Evolutionary conservation across 371 early-diverging fungal genomes (phyloP), one percentile per base, ranked within the genome.

Genomic region (Entomophthora muscae): DNA sequence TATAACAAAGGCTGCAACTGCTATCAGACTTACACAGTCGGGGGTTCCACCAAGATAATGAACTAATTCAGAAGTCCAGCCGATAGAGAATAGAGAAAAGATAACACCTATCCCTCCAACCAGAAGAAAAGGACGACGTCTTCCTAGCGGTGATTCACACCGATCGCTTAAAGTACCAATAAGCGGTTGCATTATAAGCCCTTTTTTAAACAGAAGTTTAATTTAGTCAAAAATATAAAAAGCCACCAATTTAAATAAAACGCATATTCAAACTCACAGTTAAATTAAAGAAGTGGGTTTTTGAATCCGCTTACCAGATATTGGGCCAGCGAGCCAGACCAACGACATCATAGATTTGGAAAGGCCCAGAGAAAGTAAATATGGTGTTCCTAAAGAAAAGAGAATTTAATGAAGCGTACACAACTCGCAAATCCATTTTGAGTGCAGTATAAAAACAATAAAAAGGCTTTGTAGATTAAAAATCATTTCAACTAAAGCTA

Each of bases 321-420:
- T 76, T 12, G 97, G 97, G 0, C 97, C 97, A 10, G 93, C 93
- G 64, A 96, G 80, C 97, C 97, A 96, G 10, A 95, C 95, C 26
- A 95, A 73, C 3, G 93, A 90, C 78, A 89, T 85, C 55, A 82
- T 69, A 1, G 93, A 79, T 67, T 89, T 87, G 23, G 87, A 76
- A 52, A 95, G 70, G 0, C 92, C 93, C n/a, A 96, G 74, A 1
- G 86, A 82, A 26, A 88, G 75, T 32, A 96, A 73, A 69, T 89
- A 93, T 0, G 93, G 94, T 2, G 96, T 91, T 31, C 96, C 96
- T 76, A 65, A 54, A 1, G 26, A 22, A 5, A 28, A 28, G 2
- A 13, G 27, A 1, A 10, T 29, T n/a, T n/a, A n/a, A n/a, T n/a
- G n/a, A n/a, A n/a, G n/a, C n/a, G n/a, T n/a, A n/a, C n/a, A n/a